Percentiles rank a stretch among this genome's conserved stretches.
Conservation (phyloP, 768 basidiomycete genomes). For the Pilatotrama ljubarskyi region DNA sequence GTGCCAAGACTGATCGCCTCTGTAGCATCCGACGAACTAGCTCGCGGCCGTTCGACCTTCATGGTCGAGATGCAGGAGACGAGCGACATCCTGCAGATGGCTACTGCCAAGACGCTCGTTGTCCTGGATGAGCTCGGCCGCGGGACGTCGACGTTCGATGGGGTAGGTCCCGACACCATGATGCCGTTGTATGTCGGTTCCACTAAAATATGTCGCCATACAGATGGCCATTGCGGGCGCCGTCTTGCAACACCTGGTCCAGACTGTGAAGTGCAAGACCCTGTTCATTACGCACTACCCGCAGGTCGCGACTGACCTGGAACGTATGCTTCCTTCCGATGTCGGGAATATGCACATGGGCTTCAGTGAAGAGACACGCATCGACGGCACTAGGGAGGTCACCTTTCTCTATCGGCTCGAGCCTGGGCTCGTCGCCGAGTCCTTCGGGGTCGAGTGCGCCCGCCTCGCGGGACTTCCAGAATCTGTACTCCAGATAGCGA, state of each 20-base stretch:
- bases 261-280: conserved; percentile 62
- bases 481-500: conserved; percentile 61
- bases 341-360: conserved; percentile 87
- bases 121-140: conserved; percentile 89
- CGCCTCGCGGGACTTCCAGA: conserved; percentile 84
- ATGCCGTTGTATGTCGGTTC: background rate
- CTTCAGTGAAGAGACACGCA: conserved; percentile 65
- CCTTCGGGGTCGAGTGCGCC: conserved; percentile 92
- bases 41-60: conserved; percentile 87
- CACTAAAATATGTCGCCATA: conserved; percentile 21
- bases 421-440: conserved; percentile 73
- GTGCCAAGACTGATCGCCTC: conserved; percentile 3
- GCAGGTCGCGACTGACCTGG: conserved; percentile 68
- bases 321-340: conserved; percentile 55
- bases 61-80: conserved; percentile 98
- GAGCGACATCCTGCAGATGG: conserved; percentile 79
- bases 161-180: conserved; percentile 36
- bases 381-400: conserved; percentile 76
- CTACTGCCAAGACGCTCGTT: conserved; percentile 76
- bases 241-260: conserved; percentile 70
- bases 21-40: conserved; percentile 83
- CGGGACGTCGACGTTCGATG: conserved; percentile 93
- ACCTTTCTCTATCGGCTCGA: conserved; percentile 84
- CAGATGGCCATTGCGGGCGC: conserved; percentile 89
- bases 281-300: conserved; percentile 98